Evolutionary conservation across 768 basidiomycete genomes (phyloP).

Genomic region (Hydnum rufescens): DNA sequence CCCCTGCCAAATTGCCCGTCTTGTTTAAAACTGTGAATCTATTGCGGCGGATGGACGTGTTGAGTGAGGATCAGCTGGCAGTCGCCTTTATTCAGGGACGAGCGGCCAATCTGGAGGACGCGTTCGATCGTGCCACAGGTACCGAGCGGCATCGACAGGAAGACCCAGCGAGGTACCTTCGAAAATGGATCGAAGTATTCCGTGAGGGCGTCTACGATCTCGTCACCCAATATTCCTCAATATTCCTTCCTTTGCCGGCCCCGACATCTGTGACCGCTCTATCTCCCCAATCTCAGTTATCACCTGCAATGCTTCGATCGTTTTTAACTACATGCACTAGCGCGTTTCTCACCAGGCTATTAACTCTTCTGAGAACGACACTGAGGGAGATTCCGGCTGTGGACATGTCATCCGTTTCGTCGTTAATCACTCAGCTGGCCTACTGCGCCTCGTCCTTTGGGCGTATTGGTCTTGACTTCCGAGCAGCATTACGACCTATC

Average conservation of each 20-base stretch:
- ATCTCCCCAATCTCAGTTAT: neutral
- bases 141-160: constrained; percentile 28
- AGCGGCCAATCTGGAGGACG: constrained; percentile 37
- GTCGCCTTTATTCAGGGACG: constrained; percentile 66
- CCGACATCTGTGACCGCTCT: constrained; percentile 20
- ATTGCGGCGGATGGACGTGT: constrained; percentile 61
- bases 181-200: constrained; percentile 79
- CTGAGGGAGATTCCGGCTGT: constrained; percentile 36
- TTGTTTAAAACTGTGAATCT: constrained; percentile 82
- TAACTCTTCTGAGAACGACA: constrained; percentile 40
- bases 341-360: constrained; percentile 40
- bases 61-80: constrained; percentile 52
- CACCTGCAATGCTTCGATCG: constrained; percentile 19
- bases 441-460: constrained; percentile 87
- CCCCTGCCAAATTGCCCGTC: constrained; percentile 71
- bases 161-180: constrained; percentile 57
- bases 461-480: constrained; percentile 84
- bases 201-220: constrained; percentile 85
- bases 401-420: constrained; percentile 43
- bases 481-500: constrained; percentile 39
- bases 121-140: constrained; percentile 26
- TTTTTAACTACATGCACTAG: constrained; percentile 48
- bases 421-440: constrained; percentile 78
- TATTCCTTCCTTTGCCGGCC: constrained; percentile 44
- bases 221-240: constrained; percentile 72